Percentiles rank a stretch among this genome's conserved stretches.
Evolutionary conservation across 768 basidiomycete genomes (phyloP).

Genomic region (Mycena haematopus): DNA sequence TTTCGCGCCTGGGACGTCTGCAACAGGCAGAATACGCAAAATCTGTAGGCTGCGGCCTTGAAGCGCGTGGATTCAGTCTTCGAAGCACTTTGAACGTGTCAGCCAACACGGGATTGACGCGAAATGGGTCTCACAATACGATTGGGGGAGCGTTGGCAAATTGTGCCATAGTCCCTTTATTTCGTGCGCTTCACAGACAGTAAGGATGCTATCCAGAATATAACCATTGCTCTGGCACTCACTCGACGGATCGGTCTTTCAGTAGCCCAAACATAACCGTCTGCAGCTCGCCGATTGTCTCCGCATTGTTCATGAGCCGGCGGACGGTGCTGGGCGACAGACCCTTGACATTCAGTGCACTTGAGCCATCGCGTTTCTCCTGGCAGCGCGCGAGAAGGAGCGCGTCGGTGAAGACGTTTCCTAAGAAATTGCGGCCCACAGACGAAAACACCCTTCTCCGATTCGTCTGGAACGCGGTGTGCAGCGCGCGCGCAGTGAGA

Average conservation of each 20-base stretch:
- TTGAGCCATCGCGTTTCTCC: slow-evolving; percentile 15
- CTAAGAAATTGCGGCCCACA: slow-evolving; percentile 21
- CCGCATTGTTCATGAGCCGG: slow-evolving; percentile 11
- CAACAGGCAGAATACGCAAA: slow-evolving; percentile 16
- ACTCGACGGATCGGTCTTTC: background rate
- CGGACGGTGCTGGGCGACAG: slow-evolving; percentile 8
- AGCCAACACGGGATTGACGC: background rate
- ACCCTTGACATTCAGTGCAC: slow-evolving; percentile 12
- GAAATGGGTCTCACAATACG: background rate
- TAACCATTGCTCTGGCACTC: background rate
- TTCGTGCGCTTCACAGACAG: background rate
- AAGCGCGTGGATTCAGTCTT: slow-evolving; percentile 15
- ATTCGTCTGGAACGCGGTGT: slow-evolving; percentile 10
- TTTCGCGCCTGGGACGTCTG: slow-evolving; percentile 1
- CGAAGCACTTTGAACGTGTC: slow-evolving; percentile 8
- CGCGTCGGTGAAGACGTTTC: slow-evolving; percentile 15
- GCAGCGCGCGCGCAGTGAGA: slow-evolving; percentile 11
- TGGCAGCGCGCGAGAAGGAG: slow-evolving; percentile 17
- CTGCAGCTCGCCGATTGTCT: slow-evolving; percentile 14
- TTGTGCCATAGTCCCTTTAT: slow-evolving; percentile 1
- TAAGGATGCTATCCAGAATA: no score
- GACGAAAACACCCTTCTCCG: slow-evolving; percentile 10
- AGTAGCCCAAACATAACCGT: slow-evolving; percentile 12
- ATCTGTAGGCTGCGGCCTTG: slow-evolving; percentile 23
- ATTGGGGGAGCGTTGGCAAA: slow-evolving; percentile 4